Evolutionary conservation across 73 alveolate species (phyloP).

Genomic region (Paramecium octaurelia): DNA sequence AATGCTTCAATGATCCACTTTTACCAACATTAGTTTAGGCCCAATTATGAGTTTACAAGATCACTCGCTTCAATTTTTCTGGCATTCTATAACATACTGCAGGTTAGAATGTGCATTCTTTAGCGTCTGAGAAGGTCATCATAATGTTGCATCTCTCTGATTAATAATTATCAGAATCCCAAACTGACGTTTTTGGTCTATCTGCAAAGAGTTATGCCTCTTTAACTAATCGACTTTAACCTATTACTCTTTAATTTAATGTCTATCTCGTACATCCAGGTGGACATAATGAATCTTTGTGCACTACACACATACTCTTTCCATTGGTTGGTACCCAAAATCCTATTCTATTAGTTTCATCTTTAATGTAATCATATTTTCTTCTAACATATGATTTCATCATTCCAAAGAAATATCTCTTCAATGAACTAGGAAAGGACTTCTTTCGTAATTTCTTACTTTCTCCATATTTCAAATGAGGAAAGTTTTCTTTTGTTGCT

Average conservation of each 20-base stretch:
- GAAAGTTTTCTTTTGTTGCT: constrained; percentile 34
- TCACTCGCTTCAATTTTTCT: neutral
- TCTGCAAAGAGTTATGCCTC: neutral
- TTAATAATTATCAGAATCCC: constrained; percentile 69
- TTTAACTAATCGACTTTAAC: constrained; percentile 44
- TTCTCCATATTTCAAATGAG: constrained; percentile 51
- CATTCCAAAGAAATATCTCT: constrained; percentile 73
- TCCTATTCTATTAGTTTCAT: constrained; percentile 42
- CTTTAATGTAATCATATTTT: constrained; percentile 48
- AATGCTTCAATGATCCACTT: constrained; percentile 39
- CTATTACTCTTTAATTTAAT: constrained; percentile 17
- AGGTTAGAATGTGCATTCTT: constrained; percentile 96
- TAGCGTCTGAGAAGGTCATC: constrained; percentile 90
- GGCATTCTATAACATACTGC: constrained; percentile 73
- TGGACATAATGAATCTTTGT: constrained; percentile 36
- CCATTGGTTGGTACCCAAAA: constrained; percentile 62
- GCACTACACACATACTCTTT: constrained; percentile 42
- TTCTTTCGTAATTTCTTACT: constrained; percentile 60
- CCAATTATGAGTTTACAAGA: constrained; percentile 14
- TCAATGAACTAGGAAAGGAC: constrained; percentile 72
- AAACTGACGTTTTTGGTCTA: constrained; percentile 43
- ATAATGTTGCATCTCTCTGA: constrained; percentile 75
- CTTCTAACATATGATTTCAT: constrained; percentile 54
- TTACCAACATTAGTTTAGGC: constrained; percentile 26
- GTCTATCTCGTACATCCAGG: neutral